Conservation (phyloP, 768 basidiomycete genomes). For the Hypholoma sublateritium region DNA sequence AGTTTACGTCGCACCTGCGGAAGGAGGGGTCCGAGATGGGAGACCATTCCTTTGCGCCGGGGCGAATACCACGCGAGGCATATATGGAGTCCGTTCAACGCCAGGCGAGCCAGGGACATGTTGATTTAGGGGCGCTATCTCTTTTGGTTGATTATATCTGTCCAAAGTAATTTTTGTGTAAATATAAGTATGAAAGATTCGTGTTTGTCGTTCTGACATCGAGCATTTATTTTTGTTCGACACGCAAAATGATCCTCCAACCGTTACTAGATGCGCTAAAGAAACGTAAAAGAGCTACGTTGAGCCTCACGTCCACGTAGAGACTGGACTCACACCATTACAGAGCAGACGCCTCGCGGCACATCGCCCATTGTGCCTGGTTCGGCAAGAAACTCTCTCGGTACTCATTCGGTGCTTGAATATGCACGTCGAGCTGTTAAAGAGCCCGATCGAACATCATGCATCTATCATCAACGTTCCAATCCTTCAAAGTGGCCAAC, state of each 20-base stretch:
- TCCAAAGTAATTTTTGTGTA: slow-evolving; percentile 1
- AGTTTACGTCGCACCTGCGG: slow-evolving; percentile 7
- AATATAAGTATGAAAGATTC: neutral
- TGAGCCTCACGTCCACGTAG: no score
- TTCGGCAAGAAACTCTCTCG: no score
- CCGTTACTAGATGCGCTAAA: neutral
- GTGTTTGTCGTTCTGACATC: neutral
- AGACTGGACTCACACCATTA: no score
- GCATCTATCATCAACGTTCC: neutral
- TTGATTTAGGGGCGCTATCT: slow-evolving; percentile 14
- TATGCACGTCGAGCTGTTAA: no score
- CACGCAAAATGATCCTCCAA: neutral
- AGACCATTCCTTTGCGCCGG: slow-evolving; percentile 7
- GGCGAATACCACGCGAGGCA: slow-evolving; percentile 9
- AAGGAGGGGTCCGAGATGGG: slow-evolving; percentile 10
- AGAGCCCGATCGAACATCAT: neutral
- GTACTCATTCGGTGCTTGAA: no score
- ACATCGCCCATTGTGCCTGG: no score
- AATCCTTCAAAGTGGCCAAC: neutral
- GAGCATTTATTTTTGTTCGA: neutral
- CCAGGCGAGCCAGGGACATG: slow-evolving; percentile 12
- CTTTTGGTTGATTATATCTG: slow-evolving; percentile 21
- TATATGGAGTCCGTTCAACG: slow-evolving; percentile 21
- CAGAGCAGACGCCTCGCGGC: no score
- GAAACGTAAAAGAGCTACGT: no score